Base-by-base conservation (phyloP, 192 early-diverging fungal species). In the Lunasporangiospora selenospora region DNA sequence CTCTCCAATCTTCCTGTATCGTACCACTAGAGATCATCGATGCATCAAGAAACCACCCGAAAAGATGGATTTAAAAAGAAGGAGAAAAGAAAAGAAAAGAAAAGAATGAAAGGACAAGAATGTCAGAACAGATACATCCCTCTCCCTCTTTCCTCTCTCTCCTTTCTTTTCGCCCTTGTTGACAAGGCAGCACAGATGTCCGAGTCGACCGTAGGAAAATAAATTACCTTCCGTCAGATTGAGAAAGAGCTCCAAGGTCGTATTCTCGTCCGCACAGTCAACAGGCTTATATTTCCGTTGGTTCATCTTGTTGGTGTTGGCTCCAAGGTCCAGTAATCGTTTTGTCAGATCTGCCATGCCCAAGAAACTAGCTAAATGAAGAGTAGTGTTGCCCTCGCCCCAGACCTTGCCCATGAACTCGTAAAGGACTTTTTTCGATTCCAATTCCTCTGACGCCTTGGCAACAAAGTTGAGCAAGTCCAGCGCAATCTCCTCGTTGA, bases 351-450 rank as follows among this genome's bases (percentile, higher is more conserved):
- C 86, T 10, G 69, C 71, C 88, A 89, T 89, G 15, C 88, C 85
- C 58, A 81, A 48, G 55, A 89, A 89, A 32, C 80, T 67, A 9
- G 88, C 88, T 38, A 89, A 51, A 62, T 89, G 88, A 46, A 89
- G 59, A 2, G 83, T 78, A 0, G 86, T 88, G 69, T 89, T 89
- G 4, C 88, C 86, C 55, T 86, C 79, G 29, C 88, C 88, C 86
- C 86, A 89, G 31, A 86, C 69, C 50, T 83, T 80, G 38, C 86
- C 86, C 84, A 89, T 84, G 46, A 89, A 88, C 57, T 88, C 86
- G 46, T 80, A 86, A 3, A 89, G 78, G 18, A 87, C 80, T 50
- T 88, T 86, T 45, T 81, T 79, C 3, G 85, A 82, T 44, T 83
- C 81, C 23, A 88, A 80, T 43, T 86, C 85, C 16, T 86, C 80